phyloP scores from a whole-genome alignment of 192 early-diverging fungal genomes.

The Helicostylum pulchrum region DNA sequence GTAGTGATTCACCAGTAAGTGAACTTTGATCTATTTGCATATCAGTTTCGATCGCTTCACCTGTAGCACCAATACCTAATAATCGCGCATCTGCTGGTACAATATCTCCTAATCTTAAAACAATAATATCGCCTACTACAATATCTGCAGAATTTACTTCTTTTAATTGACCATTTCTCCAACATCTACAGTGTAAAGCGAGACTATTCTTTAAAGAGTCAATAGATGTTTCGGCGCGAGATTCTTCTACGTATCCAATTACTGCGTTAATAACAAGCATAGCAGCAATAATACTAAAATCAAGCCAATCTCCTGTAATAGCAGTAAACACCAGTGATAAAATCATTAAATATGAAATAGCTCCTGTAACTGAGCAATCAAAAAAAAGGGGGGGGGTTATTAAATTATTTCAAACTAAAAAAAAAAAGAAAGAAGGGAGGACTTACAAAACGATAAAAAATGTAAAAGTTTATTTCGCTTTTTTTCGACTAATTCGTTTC shows the following conservation, averaged over 20 bases:
- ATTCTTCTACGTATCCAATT: slow-evolving; percentile 73
- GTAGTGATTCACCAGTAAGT: slow-evolving; percentile 73
- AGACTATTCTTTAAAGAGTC: slow-evolving; percentile 69
- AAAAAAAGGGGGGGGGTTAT: neutral
- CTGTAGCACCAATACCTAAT: slow-evolving; percentile 46
- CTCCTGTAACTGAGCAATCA: slow-evolving; percentile 50
- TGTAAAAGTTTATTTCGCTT: slow-evolving; percentile 41
- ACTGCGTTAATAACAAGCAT: slow-evolving; percentile 61
- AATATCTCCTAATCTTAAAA: slow-evolving; percentile 72
- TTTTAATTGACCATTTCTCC: slow-evolving; percentile 51
- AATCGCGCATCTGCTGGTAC: slow-evolving; percentile 67
- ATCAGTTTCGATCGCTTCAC: slow-evolving; percentile 48
- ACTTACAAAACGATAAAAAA: slow-evolving; percentile 43
- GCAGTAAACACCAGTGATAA: slow-evolving; percentile 53
- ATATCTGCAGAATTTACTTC: slow-evolving; percentile 51
- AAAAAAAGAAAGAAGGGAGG: slow-evolving; percentile 1
- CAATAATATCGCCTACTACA: slow-evolving; percentile 72
- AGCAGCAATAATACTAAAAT: slow-evolving; percentile 57
- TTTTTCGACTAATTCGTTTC: slow-evolving; percentile 51
- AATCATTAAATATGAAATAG: slow-evolving; percentile 66
- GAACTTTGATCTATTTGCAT: slow-evolving; percentile 73
- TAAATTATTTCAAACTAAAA: slow-evolving; percentile 21
- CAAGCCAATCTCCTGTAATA: slow-evolving; percentile 55
- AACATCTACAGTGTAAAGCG: slow-evolving; percentile 57
- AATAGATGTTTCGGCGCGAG: slow-evolving; percentile 66